Base-by-base conservation (phyloP, 2,329 filamentous ascomycete species). In the Cryphonectria naterciae region DNA sequence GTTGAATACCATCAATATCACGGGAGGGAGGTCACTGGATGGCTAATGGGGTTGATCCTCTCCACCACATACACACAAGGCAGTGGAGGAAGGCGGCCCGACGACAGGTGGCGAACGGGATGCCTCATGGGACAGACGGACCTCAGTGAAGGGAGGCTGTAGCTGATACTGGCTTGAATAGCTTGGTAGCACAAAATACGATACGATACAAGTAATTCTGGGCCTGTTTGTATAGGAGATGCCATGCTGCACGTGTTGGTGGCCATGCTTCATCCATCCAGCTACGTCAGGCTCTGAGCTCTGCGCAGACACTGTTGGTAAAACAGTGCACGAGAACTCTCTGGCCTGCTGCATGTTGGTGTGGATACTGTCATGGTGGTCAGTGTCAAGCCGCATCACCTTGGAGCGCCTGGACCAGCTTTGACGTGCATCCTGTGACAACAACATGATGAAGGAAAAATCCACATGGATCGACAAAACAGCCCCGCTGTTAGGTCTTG, bases 121-220 rank as follows among this genome's bases (percentile, higher is more conserved):
- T 28, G 65, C 54, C 39, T 10, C 32, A 35, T 37, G 49, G 46
- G 46, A 46, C 17, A 46, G 39, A 43, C 22, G 28, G 19, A 41
- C 32, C 39, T 41, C 32, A 13, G 35, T 52, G 39, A 41, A 58
- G 28, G 46, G 58, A 64, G n/a, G 46, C 58, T 54, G 19, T 56
- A 52, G 64, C 68, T 52, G 25, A 19, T 46, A 49, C 54, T 61
- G 43, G 64, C 64, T 65, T 37, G 61, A 49, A 28, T 54, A 70
- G 66, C 69, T 71, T 52, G 32, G 64, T 67, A 69, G 68, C 62
- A 69, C 41, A 41, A 41, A 69, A 67, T 61, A 28, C 22, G n/a
- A 69, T 52, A 19, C 22, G 35, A 61, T 61, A 39, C 19, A 39
- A 61, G 22, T 61, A 15, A 6, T 35, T 58, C 25, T 19, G 5